Base-by-base conservation (phyloP, 139 green algal genomes). In the Gonium pectorale region DNA sequence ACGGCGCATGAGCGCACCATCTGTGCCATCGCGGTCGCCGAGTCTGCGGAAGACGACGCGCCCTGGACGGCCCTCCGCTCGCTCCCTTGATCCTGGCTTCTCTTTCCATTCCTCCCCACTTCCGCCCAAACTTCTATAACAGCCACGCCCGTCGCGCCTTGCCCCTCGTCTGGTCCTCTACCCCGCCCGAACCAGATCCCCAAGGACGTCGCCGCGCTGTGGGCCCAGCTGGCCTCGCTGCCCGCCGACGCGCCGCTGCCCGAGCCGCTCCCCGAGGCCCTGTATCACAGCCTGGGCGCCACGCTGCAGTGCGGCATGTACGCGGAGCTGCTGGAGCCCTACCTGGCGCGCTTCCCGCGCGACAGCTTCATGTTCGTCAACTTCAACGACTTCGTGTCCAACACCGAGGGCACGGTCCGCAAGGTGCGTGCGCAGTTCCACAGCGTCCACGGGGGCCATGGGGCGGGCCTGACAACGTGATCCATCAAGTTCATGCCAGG, bases 341-440 rank as follows among this genome's bases (percentile, higher is more conserved):
- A 92, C 86, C 71, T 96, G 54, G 64, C 80, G 15, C 81, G 86
- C 33, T 97, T 96, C 80, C 80, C 86, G 7, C 49, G 43, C 4
- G 77, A 94, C 15, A 95, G 91, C 62, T 93, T 95, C 78, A 89
- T 97, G 91, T 92, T 96, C 52, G 80, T 96, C 33, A 89, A 95
- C 71, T 95, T 95, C 84, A 77, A 84, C 7, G 93, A 96, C 60
- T 94, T 96, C 43, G 72, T 83, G 4, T 33, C 70, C 9, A 75
- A 95, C 54, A 90, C 92, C 19, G 83, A 96, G 68, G 72, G 35
- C 8, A 80, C 88, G 35, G 83, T 96, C 44, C 44, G 64, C 11
- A 13, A 88, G 74, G 74, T 70, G 33, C 87, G 52, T 67, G 1
- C 21, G 51, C 51, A 22, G 62, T n/a, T n/a, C n/a, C n/a, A n/a